These are phyloP conservation scores for Beta lomatogona DNA, from an alignment of 179 eudicot species.

Conservation along the genomic window DNA sequence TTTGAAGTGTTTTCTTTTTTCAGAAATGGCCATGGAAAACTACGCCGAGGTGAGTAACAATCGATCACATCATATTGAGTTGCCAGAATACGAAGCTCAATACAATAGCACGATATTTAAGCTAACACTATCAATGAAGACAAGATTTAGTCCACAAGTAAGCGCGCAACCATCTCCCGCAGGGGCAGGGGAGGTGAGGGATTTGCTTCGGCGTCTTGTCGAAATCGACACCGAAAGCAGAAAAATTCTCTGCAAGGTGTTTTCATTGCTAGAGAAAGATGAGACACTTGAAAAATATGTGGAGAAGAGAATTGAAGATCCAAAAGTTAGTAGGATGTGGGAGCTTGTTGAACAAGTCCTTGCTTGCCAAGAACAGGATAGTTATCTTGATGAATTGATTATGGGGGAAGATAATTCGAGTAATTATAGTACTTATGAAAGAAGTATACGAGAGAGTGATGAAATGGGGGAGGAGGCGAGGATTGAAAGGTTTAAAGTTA, in stretches of 20 bases:
- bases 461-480: too few relatives aligned
- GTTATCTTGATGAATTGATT: too few relatives aligned
- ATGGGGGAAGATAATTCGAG: too few relatives aligned
- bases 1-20: neutral
- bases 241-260: conserved; percentile 25
- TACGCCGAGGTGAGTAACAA: neutral
- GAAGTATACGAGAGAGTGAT: too few relatives aligned
- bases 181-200: too few relatives aligned
- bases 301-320: conserved; percentile 28
- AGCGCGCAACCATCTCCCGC: too few relatives aligned
- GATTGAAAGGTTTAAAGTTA: too few relatives aligned
- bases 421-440: too few relatives aligned
- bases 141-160: too few relatives aligned
- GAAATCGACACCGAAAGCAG: conserved; percentile 37
- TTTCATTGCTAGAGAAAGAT: conserved; percentile 35
- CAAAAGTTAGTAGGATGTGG: conserved; percentile 41
- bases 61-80: conserved; percentile 8
- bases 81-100: neutral
- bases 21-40: conserved; percentile 7
- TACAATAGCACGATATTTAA: too few relatives aligned
- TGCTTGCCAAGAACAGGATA: too few relatives aligned
- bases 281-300: conserved; percentile 31
- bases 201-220: conserved; percentile 14
- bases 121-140: conserved; percentile 22
- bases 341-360: too few relatives aligned